These are phyloP conservation scores for Verticillium zaregamsianum DNA, from an alignment of 2,329 filamentous ascomycete species.

Conservation along the genomic window DNA sequence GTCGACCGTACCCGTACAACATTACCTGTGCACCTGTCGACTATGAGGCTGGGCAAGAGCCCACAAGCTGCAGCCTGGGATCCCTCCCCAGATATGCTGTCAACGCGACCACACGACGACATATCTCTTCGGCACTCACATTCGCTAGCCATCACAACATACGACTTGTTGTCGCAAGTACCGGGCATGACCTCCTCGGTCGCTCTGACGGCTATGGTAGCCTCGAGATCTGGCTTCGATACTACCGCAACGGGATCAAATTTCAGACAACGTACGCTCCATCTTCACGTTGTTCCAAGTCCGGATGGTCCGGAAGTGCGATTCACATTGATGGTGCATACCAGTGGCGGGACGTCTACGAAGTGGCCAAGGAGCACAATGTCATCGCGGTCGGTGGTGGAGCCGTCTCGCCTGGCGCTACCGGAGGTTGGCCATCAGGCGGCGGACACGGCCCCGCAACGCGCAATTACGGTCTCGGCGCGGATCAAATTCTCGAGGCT, in stretches of 20 bases:
- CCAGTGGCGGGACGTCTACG: constrained; percentile 28
- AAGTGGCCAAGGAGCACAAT: constrained; percentile 20
- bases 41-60: constrained; percentile 11
- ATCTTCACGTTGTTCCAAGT: constrained; percentile 15
- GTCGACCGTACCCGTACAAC: constrained; percentile 20
- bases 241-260: constrained; percentile 24
- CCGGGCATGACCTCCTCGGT: constrained; percentile 37
- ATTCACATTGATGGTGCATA: constrained; percentile 29
- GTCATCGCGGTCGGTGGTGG: constrained; percentile 31
- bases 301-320: constrained; percentile 25
- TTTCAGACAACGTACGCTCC: constrained; percentile 20
- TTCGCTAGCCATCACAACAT: constrained; percentile 23
- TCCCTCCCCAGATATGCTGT: constrained; percentile 18
- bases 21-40: constrained; percentile 22
- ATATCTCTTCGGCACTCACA: constrained; percentile 13
- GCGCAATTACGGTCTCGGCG: constrained; percentile 34
- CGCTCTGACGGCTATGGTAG: constrained; percentile 25
- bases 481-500: constrained; percentile 38
- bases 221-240: constrained; percentile 25
- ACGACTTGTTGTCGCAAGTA: constrained; percentile 36
- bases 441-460: constrained; percentile 35
- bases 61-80: constrained; percentile 15
- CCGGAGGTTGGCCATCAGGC: constrained; percentile 33
- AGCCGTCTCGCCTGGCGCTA: constrained; percentile 18
- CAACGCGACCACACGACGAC: constrained; percentile 13